phyloP scores from a whole-genome alignment of 1,139 yeast species.

The Suhomyces chickasaworum region DNA sequence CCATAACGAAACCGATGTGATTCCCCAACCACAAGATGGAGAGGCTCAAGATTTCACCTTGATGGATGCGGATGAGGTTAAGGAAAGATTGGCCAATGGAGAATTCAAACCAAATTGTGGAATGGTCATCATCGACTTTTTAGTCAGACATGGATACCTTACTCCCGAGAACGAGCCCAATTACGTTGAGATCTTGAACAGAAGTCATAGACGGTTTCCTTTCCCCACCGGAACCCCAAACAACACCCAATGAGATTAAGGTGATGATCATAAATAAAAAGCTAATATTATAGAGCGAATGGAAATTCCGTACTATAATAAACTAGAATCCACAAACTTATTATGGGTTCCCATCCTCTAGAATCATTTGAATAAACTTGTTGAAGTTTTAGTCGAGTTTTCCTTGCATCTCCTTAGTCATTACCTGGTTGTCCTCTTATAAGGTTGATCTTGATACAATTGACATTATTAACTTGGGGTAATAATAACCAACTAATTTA shows the following conservation, averaged over 20 bases:
- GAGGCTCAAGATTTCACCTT: constrained; percentile 78
- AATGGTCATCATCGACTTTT: constrained; percentile 74
- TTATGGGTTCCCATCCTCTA: no score
- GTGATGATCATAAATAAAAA: no score
- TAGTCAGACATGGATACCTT: constrained; percentile 76
- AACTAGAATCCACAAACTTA: no score
- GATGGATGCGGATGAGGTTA: constrained; percentile 60
- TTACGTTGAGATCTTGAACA: constrained; percentile 55
- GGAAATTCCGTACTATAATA: no score
- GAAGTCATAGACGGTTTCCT: constrained; percentile 70
- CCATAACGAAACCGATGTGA: constrained; percentile 43
- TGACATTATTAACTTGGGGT: no score
- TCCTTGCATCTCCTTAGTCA: no score
- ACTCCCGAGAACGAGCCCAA: constrained; percentile 64
- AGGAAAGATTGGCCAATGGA: constrained; percentile 46
- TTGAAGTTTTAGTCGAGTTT: no score
- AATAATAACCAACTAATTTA: no score
- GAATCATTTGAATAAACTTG: no score
- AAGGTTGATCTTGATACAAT: no score
- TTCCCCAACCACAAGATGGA: constrained; percentile 79
- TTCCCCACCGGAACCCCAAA: constrained; percentile 50
- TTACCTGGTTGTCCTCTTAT: no score
- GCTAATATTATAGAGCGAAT: no score
- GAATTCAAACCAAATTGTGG: constrained; percentile 92
- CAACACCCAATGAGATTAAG: background rate